Conservation (phyloP, 192 early-diverging fungal genomes). For the Gamsiella multidivaricata region DNA sequence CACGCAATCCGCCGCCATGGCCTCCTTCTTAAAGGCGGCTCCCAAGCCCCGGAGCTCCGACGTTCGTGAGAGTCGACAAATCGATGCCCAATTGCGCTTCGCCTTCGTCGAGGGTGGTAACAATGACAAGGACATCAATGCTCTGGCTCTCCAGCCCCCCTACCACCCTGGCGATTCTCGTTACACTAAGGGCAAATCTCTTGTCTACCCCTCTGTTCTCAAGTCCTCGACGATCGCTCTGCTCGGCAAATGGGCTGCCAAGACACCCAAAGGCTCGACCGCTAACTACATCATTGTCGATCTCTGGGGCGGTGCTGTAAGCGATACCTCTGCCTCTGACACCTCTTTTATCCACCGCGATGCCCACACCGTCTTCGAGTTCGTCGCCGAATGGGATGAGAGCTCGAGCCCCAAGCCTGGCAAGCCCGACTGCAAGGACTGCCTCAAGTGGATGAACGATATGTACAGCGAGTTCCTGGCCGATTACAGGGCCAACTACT, state of each 20-base stretch:
- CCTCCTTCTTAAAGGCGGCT: constrained; percentile 16
- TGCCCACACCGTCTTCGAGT: constrained; percentile 49
- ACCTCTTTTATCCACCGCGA: constrained; percentile 54
- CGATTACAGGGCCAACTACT: constrained; percentile 27
- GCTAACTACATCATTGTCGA: constrained; percentile 54
- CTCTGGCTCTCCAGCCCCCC: constrained; percentile 11
- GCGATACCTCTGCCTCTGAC: constrained; percentile 4
- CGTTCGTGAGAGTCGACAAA: constrained; percentile 25
- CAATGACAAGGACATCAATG: constrained; percentile 26
- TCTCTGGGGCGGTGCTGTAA: constrained; percentile 50
- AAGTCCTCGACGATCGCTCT: constrained; percentile 30
- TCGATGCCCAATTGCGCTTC: constrained; percentile 46
- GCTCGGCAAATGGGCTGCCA: constrained; percentile 34
- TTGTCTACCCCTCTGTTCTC: constrained; percentile 34
- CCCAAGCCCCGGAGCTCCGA: constrained; percentile 16
- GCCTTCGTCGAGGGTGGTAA: constrained; percentile 10
- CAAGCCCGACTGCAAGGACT: constrained; percentile 26
- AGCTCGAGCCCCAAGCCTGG: constrained; percentile 35
- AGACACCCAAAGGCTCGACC: constrained; percentile 9
- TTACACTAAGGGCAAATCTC: constrained; percentile 42
- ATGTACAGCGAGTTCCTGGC: constrained; percentile 49
- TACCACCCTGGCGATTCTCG: constrained; percentile 30
- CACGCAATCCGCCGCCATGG: constrained; percentile 16
- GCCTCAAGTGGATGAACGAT: constrained; percentile 40
- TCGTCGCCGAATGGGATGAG: constrained; percentile 47